phyloP scores from a whole-genome alignment of 2,329 filamentous ascomycete genomes.

The Diplodia seriata region DNA sequence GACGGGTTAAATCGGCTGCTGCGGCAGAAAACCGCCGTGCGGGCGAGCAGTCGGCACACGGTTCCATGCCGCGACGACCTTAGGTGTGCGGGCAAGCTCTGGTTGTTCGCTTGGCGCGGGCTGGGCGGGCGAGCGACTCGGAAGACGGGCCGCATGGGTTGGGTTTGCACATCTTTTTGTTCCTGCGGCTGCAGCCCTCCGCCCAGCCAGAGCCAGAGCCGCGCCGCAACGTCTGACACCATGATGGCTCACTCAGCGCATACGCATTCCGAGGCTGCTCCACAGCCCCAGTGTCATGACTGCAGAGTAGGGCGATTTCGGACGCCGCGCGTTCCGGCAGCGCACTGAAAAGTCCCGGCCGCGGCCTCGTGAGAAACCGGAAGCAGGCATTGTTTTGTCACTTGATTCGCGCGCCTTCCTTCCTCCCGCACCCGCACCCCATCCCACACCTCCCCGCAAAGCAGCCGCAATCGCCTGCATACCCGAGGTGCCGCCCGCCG shows the following conservation, averaged over 20 bases:
- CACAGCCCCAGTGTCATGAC: not conserved
- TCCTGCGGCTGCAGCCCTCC: not conserved
- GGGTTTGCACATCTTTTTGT: not conserved
- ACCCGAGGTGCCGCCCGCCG: slow-evolving; percentile 21
- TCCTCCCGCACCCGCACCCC: slow-evolving; percentile 7
- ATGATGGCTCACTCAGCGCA: slow-evolving; percentile 24
- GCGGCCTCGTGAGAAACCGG: slow-evolving; percentile 23
- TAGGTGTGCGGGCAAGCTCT: not conserved
- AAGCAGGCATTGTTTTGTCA: not conserved
- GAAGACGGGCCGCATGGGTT: slow-evolving; percentile 4
- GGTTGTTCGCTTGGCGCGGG: slow-evolving; percentile 4
- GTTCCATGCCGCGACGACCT: not conserved
- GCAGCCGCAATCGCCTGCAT: slow-evolving; percentile 9
- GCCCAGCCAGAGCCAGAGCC: not conserved
- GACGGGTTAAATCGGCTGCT: not conserved
- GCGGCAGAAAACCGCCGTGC: not conserved
- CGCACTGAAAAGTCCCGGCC: slow-evolving; percentile 19
- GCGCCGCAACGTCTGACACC: slow-evolving; percentile 6
- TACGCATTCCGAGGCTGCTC: not conserved
- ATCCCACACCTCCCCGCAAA: slow-evolving; percentile 18
- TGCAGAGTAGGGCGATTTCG: not conserved
- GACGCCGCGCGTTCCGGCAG: slow-evolving; percentile 1
- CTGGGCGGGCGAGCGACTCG: slow-evolving; percentile 3
- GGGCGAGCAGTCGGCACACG: not conserved
- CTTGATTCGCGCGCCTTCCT: slow-evolving; percentile 14